Percentiles rank a stretch among this genome's conserved stretches.
Conservation (phyloP, 805 yeast species). For the Hanseniaspora meyeri region DNA sequence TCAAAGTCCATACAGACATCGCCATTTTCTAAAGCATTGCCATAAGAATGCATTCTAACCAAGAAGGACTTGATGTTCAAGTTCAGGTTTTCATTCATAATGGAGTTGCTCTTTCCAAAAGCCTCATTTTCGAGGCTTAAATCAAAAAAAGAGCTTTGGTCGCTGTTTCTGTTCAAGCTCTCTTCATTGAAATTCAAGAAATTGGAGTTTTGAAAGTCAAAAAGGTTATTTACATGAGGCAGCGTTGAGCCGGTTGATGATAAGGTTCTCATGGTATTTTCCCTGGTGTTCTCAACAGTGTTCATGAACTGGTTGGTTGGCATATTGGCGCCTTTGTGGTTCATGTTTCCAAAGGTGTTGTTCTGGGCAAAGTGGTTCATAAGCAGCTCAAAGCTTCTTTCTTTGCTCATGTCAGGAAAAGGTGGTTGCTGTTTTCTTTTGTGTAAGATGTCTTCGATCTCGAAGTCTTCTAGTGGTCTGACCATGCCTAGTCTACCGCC, state of each 20-base stretch:
- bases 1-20: not conserved
- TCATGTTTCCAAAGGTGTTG: not conserved
- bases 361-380: not conserved
- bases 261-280: constrained; percentile 10
- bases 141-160: constrained; percentile 9
- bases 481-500: constrained; percentile 7
- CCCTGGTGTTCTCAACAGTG: constrained; percentile 3
- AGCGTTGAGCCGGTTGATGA: constrained; percentile 10
- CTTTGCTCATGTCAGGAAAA: not conserved
- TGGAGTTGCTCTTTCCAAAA: not conserved
- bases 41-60: not conserved
- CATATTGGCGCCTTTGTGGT: not conserved
- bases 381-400: not conserved
- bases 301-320: not conserved
- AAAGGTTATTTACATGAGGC: constrained; percentile 2
- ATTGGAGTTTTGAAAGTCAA: constrained; percentile 1
- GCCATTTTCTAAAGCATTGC: not conserved
- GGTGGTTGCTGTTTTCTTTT: not conserved
- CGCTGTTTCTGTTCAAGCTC: not conserved
- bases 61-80: not conserved
- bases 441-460: constrained; percentile 2
- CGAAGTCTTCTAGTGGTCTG: constrained; percentile 6
- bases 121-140: constrained; percentile 14
- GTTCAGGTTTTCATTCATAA: not conserved
- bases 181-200: constrained; percentile 4